These are phyloP conservation scores for Aspergillus sp. DNA, from an alignment of 2,329 filamentous ascomycete genomes.

Conservation along the genomic window DNA sequence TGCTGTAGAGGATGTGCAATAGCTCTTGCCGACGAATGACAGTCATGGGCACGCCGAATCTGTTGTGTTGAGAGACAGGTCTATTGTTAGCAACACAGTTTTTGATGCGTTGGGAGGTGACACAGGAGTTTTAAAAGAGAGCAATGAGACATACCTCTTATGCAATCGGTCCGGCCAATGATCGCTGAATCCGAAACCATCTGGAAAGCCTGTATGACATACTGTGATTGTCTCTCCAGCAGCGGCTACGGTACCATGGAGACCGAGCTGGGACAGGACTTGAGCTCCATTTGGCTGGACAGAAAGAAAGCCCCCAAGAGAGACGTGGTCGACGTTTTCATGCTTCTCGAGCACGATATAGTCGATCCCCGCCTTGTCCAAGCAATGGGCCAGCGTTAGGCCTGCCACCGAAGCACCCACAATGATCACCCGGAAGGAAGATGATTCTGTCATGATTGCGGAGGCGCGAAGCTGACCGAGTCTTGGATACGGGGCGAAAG, in stretches of 20 bases:
- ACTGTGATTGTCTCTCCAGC: not conserved
- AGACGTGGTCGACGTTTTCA: constrained; percentile 22
- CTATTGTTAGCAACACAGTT: too few relatives aligned
- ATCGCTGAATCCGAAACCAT: not conserved
- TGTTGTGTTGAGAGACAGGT: not conserved
- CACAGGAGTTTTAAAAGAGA: not conserved
- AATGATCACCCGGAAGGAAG: constrained; percentile 29
- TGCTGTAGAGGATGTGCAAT: constrained; percentile 25
- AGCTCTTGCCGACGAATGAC: constrained; percentile 35
- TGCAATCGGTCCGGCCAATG: not conserved
- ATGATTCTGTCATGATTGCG: too few relatives aligned
- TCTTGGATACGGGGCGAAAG: too few relatives aligned
- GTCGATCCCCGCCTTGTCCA: constrained; percentile 41
- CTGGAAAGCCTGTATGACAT: not conserved
- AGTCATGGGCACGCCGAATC: constrained; percentile 3
- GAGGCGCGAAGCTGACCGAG: too few relatives aligned
- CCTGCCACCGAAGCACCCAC: constrained; percentile 44
- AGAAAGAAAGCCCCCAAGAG: constrained; percentile 44
- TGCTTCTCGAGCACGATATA: constrained; percentile 44
- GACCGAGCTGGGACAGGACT: constrained; percentile 47
- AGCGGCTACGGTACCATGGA: constrained; percentile 23
- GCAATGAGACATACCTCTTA: not conserved
- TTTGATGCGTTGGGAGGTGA: too few relatives aligned
- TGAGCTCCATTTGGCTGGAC: constrained; percentile 38
- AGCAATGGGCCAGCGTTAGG: constrained; percentile 38